phyloP scores from a whole-genome alignment of 768 basidiomycete species.

The Termitomyces sp. region DNA sequence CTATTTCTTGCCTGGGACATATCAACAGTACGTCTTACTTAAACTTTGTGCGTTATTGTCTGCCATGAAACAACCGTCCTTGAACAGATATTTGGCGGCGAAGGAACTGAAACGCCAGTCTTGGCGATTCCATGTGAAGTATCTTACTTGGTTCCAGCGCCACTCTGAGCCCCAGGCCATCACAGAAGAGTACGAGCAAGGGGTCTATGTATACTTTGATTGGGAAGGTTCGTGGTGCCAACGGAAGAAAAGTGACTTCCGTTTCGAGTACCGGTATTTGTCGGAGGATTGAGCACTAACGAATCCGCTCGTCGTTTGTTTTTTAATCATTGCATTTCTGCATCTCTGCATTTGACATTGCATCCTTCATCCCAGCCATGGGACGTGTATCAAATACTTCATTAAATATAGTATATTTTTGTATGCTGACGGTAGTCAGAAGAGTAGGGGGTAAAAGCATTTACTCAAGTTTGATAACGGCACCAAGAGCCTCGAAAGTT shows the following conservation, averaged over 20 bases:
- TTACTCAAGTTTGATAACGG: constrained; percentile 82
- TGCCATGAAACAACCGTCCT: neutral
- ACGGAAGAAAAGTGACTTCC: constrained; percentile 96
- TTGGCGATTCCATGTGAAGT: constrained; percentile 99
- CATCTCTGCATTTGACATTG: constrained; percentile 9
- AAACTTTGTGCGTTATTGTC: neutral
- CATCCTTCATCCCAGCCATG: neutral
- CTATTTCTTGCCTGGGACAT: constrained; percentile 96
- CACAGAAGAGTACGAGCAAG: constrained; percentile 99
- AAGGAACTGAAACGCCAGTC: constrained; percentile 96
- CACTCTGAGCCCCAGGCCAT: constrained; percentile 98
- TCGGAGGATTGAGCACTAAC: constrained; percentile 68
- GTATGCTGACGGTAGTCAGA: constrained; percentile 4
- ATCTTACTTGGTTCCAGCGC: constrained; percentile 99
- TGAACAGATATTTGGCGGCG: constrained; percentile 82
- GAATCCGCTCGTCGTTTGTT: neutral
- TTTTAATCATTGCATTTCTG: constrained; percentile 6
- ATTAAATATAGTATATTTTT: constrained; percentile 19
- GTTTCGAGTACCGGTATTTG: constrained; percentile 93
- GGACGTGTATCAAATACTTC: constrained; percentile 17
- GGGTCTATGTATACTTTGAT: constrained; percentile 98
- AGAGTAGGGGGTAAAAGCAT: constrained; percentile 16
- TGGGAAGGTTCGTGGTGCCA: constrained; percentile 99
- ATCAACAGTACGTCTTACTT: constrained; percentile 76
- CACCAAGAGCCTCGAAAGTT: constrained; percentile 87